Base-by-base conservation (phyloP, 371 early-diverging fungal genomes). In the Rhizopus arrhizus region DNA sequence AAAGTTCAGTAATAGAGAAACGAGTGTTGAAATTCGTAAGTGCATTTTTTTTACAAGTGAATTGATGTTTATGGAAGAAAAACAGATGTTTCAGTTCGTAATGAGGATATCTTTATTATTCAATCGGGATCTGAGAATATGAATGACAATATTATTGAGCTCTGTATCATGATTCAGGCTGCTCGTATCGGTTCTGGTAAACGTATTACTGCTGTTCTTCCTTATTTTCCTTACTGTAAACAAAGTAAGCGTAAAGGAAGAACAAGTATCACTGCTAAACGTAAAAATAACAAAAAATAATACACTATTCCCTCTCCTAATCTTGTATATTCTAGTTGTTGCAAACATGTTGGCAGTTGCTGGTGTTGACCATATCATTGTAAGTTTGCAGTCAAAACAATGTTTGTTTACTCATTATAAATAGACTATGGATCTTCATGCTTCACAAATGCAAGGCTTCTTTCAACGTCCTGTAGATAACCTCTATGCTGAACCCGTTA, bases 161-260 rank as follows among this genome's bases (percentile, higher is more conserved):
- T 96, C 53, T 85, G 96, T 62, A 95, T 98, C 59, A 92, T 97
- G 94, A 90, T 97, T 67, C 91, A 93, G 64, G 95, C 97, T 49
- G 95, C 95, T 68, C 91, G 90, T 72, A 88, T 90, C 56, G 89
- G 96, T 5, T 89, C 90, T 13, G 95, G 96, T 13, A 85, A 88
- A 64, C 83, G 95, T 56, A 89, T 97, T 69, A 85, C 92, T 46
- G 93, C 91, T 34, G 90, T 93, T 45, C 78, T 98, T 55, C 98
- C 98, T 41, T 98, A 95, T 71, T 95, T 95, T 68, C 98, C 98
- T n/a, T 98, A 98, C 82, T 91, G 90, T 40, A 96, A 95, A 76
- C 97, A 96, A 73, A 89, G 90, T 75, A 97, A 97, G 80, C 94
- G 95, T 86, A 95, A 98, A 83, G 95, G 93, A 81, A 88, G 98